Base-by-base conservation (phyloP, 108 stramenopile genomes). In the Parietichytrium sp. region DNA sequence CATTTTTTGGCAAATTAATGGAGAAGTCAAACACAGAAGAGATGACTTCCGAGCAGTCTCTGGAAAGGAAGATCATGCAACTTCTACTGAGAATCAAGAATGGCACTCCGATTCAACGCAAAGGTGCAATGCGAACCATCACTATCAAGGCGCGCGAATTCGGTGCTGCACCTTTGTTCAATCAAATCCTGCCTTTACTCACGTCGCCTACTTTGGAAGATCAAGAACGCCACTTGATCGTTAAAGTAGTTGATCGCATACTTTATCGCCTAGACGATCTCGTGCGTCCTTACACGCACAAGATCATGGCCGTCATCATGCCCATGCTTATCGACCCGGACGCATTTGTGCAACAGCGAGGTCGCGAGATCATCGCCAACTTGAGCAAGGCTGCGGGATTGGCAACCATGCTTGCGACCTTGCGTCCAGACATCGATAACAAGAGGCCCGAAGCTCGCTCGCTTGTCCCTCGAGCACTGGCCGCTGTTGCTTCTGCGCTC, bases 341-440 rank as follows among this genome's bases (percentile, higher is more conserved):
- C 87, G 98, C 97, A 83, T 99, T 97, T 83, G 98, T 97, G 7
- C 89, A 97, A 23, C 96, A 97, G 0, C 97, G 98, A 89, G 98
- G 96, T 6, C 87, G 97, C 18, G 97, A 98, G 86, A 98, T 99
- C 84, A 98, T 99, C 79, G 96, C 96, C 72, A 99, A 99, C 85
- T 83, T 99, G 16, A 94, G 96, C 55, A 99, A 99, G 90, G 98
- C 98, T 29, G 98, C 98, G 18, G 98, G 98, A 20, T 85, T 99
- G 3, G 93, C 97, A n/a, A 96, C 97, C 26, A 99, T 99, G 98
- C 97, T 99, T 83, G 95, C 96, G 13, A 97, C 97, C 31, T 96
- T 99, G 96, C 89, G 98, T n/a, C 97, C 98, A 0, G 97, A 99
- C 88, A 97, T 99, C 83, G 98, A 99, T 86, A 94, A 95, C 81